Evolutionary conservation across 352 stramenopile species (phyloP).

Genomic region (Pythium aristosporum): DNA sequence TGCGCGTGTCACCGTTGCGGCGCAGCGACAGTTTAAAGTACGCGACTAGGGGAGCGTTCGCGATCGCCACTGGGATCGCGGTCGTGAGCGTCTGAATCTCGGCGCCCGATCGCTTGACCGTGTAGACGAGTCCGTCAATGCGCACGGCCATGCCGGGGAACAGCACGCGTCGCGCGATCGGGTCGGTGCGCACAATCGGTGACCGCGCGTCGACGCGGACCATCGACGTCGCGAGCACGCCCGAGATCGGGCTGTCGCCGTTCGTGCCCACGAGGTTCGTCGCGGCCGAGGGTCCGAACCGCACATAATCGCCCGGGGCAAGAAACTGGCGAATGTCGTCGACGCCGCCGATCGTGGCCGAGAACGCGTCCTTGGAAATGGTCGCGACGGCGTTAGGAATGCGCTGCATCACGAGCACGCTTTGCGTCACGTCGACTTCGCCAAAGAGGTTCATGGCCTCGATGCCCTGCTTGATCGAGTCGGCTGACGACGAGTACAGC

Average conservation of each 20-base stretch:
- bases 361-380: constrained; percentile 49
- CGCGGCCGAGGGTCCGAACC: constrained; percentile 44
- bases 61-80: constrained; percentile 28
- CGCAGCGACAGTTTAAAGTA: constrained; percentile 51
- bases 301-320: constrained; percentile 59
- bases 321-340: constrained; percentile 67
- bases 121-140: constrained; percentile 87
- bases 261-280: constrained; percentile 59
- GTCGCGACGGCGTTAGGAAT: constrained; percentile 57
- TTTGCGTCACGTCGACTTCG: constrained; percentile 61
- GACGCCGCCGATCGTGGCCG: constrained; percentile 45
- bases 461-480: constrained; percentile 68
- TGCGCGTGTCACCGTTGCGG: constrained; percentile 31
- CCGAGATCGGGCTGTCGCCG: constrained; percentile 60
- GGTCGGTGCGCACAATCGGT: constrained; percentile 39
- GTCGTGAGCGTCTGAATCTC: constrained; percentile 87
- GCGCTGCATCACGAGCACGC: constrained; percentile 48
- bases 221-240: constrained; percentile 42
- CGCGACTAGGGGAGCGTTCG: constrained; percentile 24
- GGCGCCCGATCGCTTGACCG: constrained; percentile 82
- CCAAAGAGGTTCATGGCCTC: constrained; percentile 77
- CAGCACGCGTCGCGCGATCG: constrained; percentile 48
- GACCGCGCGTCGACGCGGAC: constrained; percentile 48
- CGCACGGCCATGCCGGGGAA: constrained; percentile 84
- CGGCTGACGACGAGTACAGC: constrained; percentile 53